These are phyloP conservation scores for Blastocystis sp. DNA, from an alignment of 352 stramenopile species.

Conservation along the genomic window DNA sequence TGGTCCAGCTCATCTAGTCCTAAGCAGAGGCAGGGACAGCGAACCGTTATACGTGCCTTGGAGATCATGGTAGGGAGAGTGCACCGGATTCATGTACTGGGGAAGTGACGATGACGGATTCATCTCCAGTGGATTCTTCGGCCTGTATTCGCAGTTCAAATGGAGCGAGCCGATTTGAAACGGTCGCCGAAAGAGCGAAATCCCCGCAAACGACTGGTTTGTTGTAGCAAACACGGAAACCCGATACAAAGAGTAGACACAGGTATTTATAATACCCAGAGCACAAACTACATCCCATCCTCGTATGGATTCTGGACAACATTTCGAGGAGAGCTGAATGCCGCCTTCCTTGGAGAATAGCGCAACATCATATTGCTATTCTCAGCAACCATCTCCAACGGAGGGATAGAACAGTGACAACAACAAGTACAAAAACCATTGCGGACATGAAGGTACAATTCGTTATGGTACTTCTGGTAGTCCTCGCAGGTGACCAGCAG, in stretches of 20 bases:
- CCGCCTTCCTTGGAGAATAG: constrained; percentile 7
- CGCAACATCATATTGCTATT: not conserved
- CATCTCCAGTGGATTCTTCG: not conserved
- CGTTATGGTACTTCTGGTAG: constrained; percentile 61
- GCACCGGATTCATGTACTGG: not conserved
- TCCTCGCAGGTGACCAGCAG: constrained; percentile 37
- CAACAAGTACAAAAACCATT: constrained; percentile 24
- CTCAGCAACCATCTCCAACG: not conserved
- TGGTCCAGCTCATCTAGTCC: constrained; percentile 44
- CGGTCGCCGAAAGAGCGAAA: not conserved
- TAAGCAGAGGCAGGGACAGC: not conserved
- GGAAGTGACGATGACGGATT: not conserved
- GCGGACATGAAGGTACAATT: constrained; percentile 27
- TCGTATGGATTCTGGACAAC: not conserved
- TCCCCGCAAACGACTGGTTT: not conserved
- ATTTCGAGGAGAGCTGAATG: not conserved
- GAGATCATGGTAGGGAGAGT: not conserved
- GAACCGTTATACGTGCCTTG: not conserved
- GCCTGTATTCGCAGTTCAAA: not conserved
- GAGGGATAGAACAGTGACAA: not conserved
- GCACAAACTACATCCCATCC: not conserved
- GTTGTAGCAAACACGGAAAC: constrained; percentile 12
- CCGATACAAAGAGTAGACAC: constrained; percentile 1
- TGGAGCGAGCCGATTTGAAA: constrained; percentile 5
- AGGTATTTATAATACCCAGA: not conserved